Base-by-base conservation (phyloP, 2,329 filamentous ascomycete genomes). In the Venturia aucupariae region DNA sequence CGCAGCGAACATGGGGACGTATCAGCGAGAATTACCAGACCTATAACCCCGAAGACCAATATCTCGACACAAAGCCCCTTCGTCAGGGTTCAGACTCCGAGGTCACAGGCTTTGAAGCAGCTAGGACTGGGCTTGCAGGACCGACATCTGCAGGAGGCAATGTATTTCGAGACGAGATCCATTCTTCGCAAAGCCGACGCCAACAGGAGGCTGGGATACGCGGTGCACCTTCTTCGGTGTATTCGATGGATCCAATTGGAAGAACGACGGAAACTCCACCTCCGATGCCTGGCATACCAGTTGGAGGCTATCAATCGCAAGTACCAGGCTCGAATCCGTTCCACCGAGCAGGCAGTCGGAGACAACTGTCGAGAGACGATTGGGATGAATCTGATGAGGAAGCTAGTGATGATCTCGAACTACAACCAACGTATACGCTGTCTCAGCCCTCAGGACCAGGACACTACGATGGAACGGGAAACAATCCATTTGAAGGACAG, bases 321-420 rank as follows among this genome's bases (percentile, higher is more conserved):
- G 32, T 46, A 5, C 32, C 32, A n/a, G 44, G 39, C 32, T 30
- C 39, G 27, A 62, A 62, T 62, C 42, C 60, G 10, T 63, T 55
- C 35, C 15, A 3, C 24, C 61, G 46, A 42, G 32, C n/a, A 15
- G 62, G 27, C 3, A 63, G 46, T 13, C 22, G 62, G 46, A 57
- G 48, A 57, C 48, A 46, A 35, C 11, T 46, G 11, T 38, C 30
- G n/a, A 57, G 62, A 46, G 57, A 64, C 24, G 63, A 64, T 24
- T 64, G 63, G 63, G 63, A 60, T 35, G 63, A 60, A n/a, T 42
- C 35, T 30, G 63, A 64, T n/a, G 63, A 64, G 6, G 63, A 64
- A 15, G 39, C 24, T 7, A 54, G 57, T n/a, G 41, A 32, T n/a
- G 63, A 64, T 61, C 39, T 64, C 24, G 63, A 64, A 41, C 17